These are phyloP conservation scores for Amniculicola lignicola DNA, from an alignment of 495 filamentous ascomycete genomes.

Conservation along the genomic window DNA sequence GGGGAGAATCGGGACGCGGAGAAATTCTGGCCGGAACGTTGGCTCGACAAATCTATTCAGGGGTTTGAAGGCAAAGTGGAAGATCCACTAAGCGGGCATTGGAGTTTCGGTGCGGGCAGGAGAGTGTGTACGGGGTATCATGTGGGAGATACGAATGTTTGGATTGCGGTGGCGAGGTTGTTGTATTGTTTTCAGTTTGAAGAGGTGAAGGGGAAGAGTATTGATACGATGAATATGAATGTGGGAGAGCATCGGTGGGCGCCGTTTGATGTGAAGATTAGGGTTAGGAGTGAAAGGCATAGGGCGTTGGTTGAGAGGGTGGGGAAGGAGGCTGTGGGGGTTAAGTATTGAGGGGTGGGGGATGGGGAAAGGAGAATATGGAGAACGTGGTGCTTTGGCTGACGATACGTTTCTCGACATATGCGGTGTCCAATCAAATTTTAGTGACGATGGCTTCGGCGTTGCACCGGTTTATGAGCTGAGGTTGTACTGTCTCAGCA, in stretches of 20 bases:
- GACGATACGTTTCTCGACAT: too few species aligned
- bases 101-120: constrained; percentile 15
- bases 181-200: constrained; percentile 20
- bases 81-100: constrained; percentile 17
- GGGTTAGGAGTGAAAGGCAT: constrained; percentile 18
- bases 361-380: too few species aligned
- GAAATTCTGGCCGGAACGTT: constrained; percentile 18
- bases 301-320: constrained; percentile 2
- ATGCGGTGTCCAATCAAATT: too few species aligned
- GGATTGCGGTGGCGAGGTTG: constrained; percentile 18
- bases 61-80: background rate
- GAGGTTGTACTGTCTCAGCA: too few species aligned
- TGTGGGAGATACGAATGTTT: constrained; percentile 21
- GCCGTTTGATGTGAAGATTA: constrained; percentile 20
- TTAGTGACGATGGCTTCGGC: too few species aligned
- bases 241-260: constrained; percentile 13
- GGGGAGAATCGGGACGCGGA: constrained; percentile 5
- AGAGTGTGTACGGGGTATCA: constrained; percentile 19
- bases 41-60: background rate
- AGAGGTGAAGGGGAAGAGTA: background rate
- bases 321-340: background rate
- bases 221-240: constrained; percentile 23
- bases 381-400: too few species aligned
- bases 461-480: too few species aligned
- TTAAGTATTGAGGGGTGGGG: too few species aligned